Conservation (phyloP, 176 grass and related monocot genomes). For the Paspalum vaginatum region DNA sequence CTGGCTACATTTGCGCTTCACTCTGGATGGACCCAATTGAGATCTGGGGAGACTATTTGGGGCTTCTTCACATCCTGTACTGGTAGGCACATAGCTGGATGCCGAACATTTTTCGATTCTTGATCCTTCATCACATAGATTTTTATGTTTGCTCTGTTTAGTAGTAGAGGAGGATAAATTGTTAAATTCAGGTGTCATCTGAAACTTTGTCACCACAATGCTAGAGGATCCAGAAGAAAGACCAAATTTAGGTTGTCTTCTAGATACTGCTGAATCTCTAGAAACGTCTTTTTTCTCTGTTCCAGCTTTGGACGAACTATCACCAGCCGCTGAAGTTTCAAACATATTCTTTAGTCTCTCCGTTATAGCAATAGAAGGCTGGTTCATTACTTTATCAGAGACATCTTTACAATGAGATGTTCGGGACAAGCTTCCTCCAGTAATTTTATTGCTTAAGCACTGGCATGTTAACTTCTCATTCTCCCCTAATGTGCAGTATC, state of each 20-base stretch:
- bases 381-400: slow-evolving; percentile 45
- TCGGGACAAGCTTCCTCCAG: slow-evolving; percentile 42
- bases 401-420: slow-evolving; percentile 52
- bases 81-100: slow-evolving; percentile 59
- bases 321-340: slow-evolving; percentile 38
- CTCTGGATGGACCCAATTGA: slow-evolving; percentile 47
- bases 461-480: slow-evolving; percentile 57
- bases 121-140: slow-evolving; percentile 75
- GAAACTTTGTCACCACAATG: slow-evolving; percentile 75
- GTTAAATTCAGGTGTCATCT: slow-evolving; percentile 62
- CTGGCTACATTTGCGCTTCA: slow-evolving; percentile 47
- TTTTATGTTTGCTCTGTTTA: slow-evolving; percentile 43
- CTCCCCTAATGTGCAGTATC: slow-evolving; percentile 40
- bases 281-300: slow-evolving; percentile 29
- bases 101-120: slow-evolving; percentile 75
- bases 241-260: slow-evolving; percentile 51
- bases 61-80: slow-evolving; percentile 49
- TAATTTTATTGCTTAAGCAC: slow-evolving; percentile 57
- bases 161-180: slow-evolving; percentile 44
- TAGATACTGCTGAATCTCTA: slow-evolving; percentile 49
- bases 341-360: slow-evolving; percentile 43
- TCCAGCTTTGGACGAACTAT: slow-evolving; percentile 32
- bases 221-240: slow-evolving; percentile 83
- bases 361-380: slow-evolving; percentile 39
- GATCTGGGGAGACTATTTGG: slow-evolving; percentile 17